Evolutionary conservation across 306 rosid genomes (phyloP).

Genomic region (Cicer judaicum): DNA sequence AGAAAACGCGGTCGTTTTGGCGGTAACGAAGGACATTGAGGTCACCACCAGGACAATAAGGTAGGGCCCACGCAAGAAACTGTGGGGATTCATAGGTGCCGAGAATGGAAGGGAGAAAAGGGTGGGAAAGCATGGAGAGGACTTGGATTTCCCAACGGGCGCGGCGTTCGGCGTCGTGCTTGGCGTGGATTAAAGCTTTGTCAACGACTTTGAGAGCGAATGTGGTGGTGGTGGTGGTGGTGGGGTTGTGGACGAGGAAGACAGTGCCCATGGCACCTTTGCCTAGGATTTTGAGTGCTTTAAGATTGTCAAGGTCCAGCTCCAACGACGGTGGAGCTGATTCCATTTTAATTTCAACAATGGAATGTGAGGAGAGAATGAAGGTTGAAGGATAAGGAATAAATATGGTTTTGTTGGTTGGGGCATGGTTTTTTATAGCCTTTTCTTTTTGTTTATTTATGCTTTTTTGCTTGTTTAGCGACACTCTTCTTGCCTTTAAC

Average conservation of each 20-base stretch:
- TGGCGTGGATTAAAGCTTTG: slow-evolving; percentile 60
- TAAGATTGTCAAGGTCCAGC: slow-evolving; percentile 64
- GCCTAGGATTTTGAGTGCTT: slow-evolving; percentile 71
- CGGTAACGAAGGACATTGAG: slow-evolving; percentile 84
- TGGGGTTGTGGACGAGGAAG: slow-evolving; percentile 66
- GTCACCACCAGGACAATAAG: slow-evolving; percentile 95
- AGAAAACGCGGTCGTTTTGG: slow-evolving; percentile 79
- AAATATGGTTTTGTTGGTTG: slow-evolving; percentile 38
- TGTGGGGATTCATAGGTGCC: slow-evolving; percentile 61
- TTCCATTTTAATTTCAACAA: slow-evolving; percentile 48
- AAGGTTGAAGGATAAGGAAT: not conserved
- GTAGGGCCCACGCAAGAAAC: slow-evolving; percentile 78
- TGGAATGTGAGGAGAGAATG: not conserved
- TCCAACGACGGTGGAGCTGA: slow-evolving; percentile 51
- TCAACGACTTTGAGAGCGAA: slow-evolving; percentile 86
- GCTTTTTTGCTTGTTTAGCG: not conserved
- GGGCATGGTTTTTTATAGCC: slow-evolving; percentile 48
- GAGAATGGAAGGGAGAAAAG: slow-evolving; percentile 70
- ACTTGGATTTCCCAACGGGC: slow-evolving; percentile 89
- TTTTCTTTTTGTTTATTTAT: not conserved
- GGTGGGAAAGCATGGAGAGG: slow-evolving; percentile 64
- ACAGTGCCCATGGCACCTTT: slow-evolving; percentile 98
- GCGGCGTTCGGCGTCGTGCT: slow-evolving; percentile 75
- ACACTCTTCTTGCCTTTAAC: not conserved
- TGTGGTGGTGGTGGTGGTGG: slow-evolving; percentile 42